A percentile compares a stretch with the other conserved stretches of the same genome.
phyloP scores from a whole-genome alignment of 768 basidiomycete genomes.

The Mycena belliarum region DNA sequence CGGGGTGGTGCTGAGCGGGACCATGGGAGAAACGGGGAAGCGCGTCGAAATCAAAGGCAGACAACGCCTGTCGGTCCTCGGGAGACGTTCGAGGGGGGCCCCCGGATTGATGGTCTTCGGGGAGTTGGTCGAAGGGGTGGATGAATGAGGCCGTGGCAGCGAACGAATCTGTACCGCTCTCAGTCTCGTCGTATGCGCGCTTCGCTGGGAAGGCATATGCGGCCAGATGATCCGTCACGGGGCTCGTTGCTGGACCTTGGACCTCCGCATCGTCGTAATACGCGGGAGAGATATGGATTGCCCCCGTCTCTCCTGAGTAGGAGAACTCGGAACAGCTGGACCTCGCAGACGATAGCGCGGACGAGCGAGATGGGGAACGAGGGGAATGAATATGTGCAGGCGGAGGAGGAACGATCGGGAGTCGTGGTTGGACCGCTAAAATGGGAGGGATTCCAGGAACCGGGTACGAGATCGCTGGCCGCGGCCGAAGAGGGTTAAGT shows the following conservation, averaged over 20 bases:
- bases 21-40: slow-evolving; percentile 37
- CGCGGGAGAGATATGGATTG: slow-evolving; percentile 43
- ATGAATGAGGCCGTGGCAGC: slow-evolving; percentile 51
- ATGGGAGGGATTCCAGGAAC: slow-evolving; percentile 25
- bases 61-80: slow-evolving; percentile 40
- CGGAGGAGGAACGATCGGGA: slow-evolving; percentile 31
- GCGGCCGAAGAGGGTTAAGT: slow-evolving; percentile 28
- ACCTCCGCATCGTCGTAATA: slow-evolving; percentile 41
- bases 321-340: slow-evolving; percentile 27
- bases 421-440: slow-evolving; percentile 22
- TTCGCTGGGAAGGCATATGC: slow-evolving; percentile 21
- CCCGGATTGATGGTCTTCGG: slow-evolving; percentile 31
- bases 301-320: slow-evolving; percentile 19
- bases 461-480: slow-evolving; percentile 25
- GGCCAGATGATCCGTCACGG: slow-evolving; percentile 21
- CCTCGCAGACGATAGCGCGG: slow-evolving; percentile 27
- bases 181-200: slow-evolving; percentile 17
- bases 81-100: slow-evolving; percentile 30
- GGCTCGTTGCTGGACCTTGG: slow-evolving; percentile 34
- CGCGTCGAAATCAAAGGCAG: slow-evolving; percentile 52
- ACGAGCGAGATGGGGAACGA: slow-evolving; percentile 24
- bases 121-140: slow-evolving; percentile 42
- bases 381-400: slow-evolving; percentile 26
- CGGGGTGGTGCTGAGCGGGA: background rate
- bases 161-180: slow-evolving; percentile 26